These are phyloP conservation scores for Pseudopediastrum boryanum DNA, from an alignment of 139 green algal species.

Conservation along the genomic window DNA sequence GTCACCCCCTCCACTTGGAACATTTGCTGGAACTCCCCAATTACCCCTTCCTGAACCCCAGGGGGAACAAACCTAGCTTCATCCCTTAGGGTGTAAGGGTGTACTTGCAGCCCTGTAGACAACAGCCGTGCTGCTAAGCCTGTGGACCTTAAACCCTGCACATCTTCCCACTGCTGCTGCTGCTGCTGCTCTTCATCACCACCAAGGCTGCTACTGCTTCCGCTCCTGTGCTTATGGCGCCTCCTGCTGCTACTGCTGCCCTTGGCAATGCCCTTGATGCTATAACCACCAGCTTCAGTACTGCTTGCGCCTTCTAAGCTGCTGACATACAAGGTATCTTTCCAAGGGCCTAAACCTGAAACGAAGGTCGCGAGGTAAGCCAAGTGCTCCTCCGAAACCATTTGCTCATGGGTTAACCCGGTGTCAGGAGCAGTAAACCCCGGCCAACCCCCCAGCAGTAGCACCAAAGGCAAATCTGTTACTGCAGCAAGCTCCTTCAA, in stretches of 20 bases:
- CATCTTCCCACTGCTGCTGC: not conserved
- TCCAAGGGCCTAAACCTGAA: conserved; percentile 40
- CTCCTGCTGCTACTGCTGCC: not conserved
- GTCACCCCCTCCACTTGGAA: conserved; percentile 34
- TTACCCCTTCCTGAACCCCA: not conserved
- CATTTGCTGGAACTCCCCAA: conserved; percentile 34
- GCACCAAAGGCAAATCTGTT: conserved; percentile 45
- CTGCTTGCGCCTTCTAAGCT: not conserved
- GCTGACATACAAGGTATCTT: conserved; percentile 22
- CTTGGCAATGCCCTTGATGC: not conserved
- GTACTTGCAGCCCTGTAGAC: conserved; percentile 39
- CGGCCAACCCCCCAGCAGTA: conserved; percentile 40
- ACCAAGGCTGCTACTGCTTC: not conserved
- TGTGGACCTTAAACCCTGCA: conserved; percentile 1
- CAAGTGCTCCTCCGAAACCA: conserved; percentile 19
- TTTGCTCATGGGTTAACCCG: conserved; percentile 22
- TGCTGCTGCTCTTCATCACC: not conserved
- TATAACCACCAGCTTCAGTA: not conserved
- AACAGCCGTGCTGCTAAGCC: conserved; percentile 35
- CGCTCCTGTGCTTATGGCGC: no score
- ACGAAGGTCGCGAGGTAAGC: conserved; percentile 36
- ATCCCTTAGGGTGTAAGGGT: conserved; percentile 48
- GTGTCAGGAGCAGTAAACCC: conserved; percentile 32
- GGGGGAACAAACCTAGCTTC: conserved; percentile 23
- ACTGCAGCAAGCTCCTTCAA: conserved; percentile 34